phyloP scores from a whole-genome alignment of 164 flowering plant species.

The Vitis amurensis region DNA sequence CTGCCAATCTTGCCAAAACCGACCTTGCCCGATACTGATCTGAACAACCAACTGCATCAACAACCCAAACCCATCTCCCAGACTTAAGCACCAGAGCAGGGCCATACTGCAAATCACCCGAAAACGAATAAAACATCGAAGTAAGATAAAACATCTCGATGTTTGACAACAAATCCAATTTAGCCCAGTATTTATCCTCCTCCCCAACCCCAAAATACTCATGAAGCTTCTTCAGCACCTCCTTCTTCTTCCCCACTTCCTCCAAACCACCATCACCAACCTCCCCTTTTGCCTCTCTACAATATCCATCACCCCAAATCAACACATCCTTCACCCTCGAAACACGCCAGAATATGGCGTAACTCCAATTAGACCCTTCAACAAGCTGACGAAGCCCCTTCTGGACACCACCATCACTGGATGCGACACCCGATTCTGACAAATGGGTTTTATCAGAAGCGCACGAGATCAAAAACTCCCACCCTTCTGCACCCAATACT shows the following conservation, averaged over 20 bases:
- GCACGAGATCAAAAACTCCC: constrained; percentile 39
- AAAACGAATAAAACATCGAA: constrained; percentile 66
- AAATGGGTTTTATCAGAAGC: constrained; percentile 32
- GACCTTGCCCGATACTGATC: constrained; percentile 56
- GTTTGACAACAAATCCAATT: constrained; percentile 47
- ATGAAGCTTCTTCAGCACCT: constrained; percentile 58
- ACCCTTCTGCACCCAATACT: constrained; percentile 58
- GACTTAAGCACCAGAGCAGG: constrained; percentile 46
- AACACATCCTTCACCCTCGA: constrained; percentile 52
- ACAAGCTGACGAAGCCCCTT: constrained; percentile 51
- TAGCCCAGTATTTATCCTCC: constrained; percentile 33
- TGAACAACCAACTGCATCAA: constrained; percentile 37
- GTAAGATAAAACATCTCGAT: constrained; percentile 68
- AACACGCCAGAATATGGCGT: constrained; percentile 77
- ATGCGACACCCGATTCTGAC: constrained; percentile 29
- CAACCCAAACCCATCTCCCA: constrained; percentile 58
- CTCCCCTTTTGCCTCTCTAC: constrained; percentile 31
- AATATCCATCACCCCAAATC: constrained; percentile 76
- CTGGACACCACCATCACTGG: constrained; percentile 39
- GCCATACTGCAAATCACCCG: constrained; percentile 37
- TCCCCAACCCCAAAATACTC: constrained; percentile 49
- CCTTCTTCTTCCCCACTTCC: constrained; percentile 23
- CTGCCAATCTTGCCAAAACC: constrained; percentile 53
- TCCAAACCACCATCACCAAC: constrained; percentile 13
- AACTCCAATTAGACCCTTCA: constrained; percentile 63